These are phyloP conservation scores for Aspergillus panamensis DNA, from an alignment of 495 filamentous ascomycete species.

Conservation along the genomic window DNA sequence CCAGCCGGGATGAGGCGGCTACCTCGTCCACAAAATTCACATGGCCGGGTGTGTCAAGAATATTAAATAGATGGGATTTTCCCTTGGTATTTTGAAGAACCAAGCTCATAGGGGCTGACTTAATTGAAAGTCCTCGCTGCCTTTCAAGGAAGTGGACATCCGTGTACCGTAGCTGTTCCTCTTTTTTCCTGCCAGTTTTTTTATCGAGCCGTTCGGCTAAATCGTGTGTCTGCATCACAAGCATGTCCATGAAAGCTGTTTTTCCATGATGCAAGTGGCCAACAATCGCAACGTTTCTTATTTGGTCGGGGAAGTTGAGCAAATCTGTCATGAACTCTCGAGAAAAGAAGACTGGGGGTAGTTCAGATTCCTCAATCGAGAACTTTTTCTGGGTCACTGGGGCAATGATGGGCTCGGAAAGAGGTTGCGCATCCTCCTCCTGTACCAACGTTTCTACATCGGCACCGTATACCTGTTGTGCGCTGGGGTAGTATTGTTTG, in stretches of 20 bases:
- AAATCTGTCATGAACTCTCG: slow-evolving; percentile 93
- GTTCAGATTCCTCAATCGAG: slow-evolving; percentile 82
- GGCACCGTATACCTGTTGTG: slow-evolving; percentile 87
- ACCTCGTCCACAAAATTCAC: slow-evolving; percentile 98
- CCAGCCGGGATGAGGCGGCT: slow-evolving; percentile 78
- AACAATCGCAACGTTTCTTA: slow-evolving; percentile 84
- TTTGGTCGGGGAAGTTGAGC: slow-evolving; percentile 92
- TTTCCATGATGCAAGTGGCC: slow-evolving; percentile 97
- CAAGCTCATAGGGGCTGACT: slow-evolving; percentile 90
- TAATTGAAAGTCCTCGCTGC: slow-evolving; percentile 88
- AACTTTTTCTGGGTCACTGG: slow-evolving; percentile 95
- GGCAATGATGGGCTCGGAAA: slow-evolving; percentile 89
- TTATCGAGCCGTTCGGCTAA: slow-evolving; percentile 72
- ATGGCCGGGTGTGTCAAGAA: slow-evolving; percentile 94
- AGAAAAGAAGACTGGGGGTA: slow-evolving; percentile 82
- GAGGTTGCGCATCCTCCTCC: slow-evolving; percentile 92
- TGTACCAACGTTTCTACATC: slow-evolving; percentile 95
- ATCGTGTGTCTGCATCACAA: slow-evolving; percentile 92
- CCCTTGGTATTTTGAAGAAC: slow-evolving; percentile 81
- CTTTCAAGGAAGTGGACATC: slow-evolving; percentile 86
- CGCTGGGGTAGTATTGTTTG: slow-evolving; percentile 98
- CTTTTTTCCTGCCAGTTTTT: slow-evolving; percentile 72
- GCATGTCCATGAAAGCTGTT: slow-evolving; percentile 97
- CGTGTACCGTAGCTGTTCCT: slow-evolving; percentile 92
- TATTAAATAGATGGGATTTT: slow-evolving; percentile 95